These are phyloP conservation scores for Tuber brumale DNA, from an alignment of 495 filamentous ascomycete genomes.

Conservation along the genomic window DNA sequence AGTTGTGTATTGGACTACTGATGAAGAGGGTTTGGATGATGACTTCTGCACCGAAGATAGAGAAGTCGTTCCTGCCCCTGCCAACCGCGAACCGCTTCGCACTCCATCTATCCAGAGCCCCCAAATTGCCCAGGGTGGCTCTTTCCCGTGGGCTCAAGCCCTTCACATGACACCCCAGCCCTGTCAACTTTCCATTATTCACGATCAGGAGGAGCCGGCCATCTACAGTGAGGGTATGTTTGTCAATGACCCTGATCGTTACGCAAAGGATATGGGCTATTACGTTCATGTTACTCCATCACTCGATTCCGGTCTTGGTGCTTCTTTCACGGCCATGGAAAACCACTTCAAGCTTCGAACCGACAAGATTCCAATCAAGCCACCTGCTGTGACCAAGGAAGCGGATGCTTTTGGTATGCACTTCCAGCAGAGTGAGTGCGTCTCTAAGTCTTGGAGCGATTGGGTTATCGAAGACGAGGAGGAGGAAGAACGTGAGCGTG, in stretches of 20 bases:
- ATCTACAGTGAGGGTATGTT: conserved; percentile 87
- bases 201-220: conserved; percentile 49
- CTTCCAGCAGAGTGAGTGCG: conserved; percentile 19
- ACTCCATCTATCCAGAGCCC: conserved; percentile 93
- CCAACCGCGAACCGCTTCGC: conserved; percentile 89
- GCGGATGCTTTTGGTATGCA: conserved; percentile 26
- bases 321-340: conserved; percentile 39
- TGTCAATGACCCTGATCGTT: conserved; percentile 61
- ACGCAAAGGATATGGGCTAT: conserved; percentile 40
- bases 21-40: conserved; percentile 73
- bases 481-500: conserved; percentile 40
- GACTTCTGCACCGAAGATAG: conserved; percentile 86
- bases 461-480: conserved; percentile 42
- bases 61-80: conserved; percentile 63
- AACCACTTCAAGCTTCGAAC: conserved; percentile 36
- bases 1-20: conserved; percentile 85
- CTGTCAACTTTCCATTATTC: conserved; percentile 83
- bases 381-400: conserved; percentile 21
- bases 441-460: conserved; percentile 42
- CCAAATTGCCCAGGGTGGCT: conserved; percentile 64
- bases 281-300: conserved; percentile 38
- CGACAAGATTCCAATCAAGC: conserved; percentile 37
- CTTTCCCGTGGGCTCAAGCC: conserved; percentile 95
- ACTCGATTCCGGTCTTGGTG: conserved; percentile 43
- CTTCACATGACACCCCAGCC: conserved; percentile 67